Conservation (phyloP, 1,139 yeast genomes). For the Candida tetrigidarum region DNA sequence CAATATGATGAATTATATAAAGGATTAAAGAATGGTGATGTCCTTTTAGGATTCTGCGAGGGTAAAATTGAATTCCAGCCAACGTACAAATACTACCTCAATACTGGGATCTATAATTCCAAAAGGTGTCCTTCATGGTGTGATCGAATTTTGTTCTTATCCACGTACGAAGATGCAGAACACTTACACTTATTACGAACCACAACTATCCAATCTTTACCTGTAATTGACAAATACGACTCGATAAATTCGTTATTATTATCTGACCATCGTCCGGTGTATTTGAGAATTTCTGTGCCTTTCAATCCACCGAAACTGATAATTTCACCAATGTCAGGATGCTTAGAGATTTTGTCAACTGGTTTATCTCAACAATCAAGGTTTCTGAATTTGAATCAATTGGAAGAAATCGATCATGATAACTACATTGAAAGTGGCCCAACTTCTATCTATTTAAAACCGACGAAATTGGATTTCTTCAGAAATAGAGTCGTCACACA, state of each 20-base stretch:
- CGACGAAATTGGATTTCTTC: conserved; percentile 41
- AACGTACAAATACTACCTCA: conserved; percentile 68
- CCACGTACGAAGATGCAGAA: conserved; percentile 39
- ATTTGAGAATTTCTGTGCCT: conserved; percentile 48
- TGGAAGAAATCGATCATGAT: conserved; percentile 7
- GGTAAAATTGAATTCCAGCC: conserved; percentile 66
- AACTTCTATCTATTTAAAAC: conserved; percentile 47
- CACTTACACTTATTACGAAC: conserved; percentile 4
- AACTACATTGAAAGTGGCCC: conserved; percentile 38
- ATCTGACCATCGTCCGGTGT: conserved; percentile 52
- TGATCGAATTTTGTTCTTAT: conserved; percentile 71
- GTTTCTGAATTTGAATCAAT: conserved; percentile 8
- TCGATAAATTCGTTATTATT: conserved; percentile 37
- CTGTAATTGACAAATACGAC: conserved; percentile 40
- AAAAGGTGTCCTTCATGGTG: conserved; percentile 89
- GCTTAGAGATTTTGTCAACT: conserved; percentile 34
- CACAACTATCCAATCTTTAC: conserved; percentile 18
- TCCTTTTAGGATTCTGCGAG: conserved; percentile 69
- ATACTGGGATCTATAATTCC: conserved; percentile 53
- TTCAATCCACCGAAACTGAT: conserved; percentile 44
- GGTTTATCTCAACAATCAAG: conserved; percentile 19
- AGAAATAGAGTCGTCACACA: conserved; percentile 33
- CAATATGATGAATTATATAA: conserved; percentile 62
- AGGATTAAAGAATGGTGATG: conserved; percentile 46
- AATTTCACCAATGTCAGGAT: conserved; percentile 40